A percentile compares a stretch with the other conserved stretches of the same genome.
These are phyloP conservation scores for Globisporangium emineosum DNA, from an alignment of 352 stramenopile genomes.

Conservation along the genomic window DNA sequence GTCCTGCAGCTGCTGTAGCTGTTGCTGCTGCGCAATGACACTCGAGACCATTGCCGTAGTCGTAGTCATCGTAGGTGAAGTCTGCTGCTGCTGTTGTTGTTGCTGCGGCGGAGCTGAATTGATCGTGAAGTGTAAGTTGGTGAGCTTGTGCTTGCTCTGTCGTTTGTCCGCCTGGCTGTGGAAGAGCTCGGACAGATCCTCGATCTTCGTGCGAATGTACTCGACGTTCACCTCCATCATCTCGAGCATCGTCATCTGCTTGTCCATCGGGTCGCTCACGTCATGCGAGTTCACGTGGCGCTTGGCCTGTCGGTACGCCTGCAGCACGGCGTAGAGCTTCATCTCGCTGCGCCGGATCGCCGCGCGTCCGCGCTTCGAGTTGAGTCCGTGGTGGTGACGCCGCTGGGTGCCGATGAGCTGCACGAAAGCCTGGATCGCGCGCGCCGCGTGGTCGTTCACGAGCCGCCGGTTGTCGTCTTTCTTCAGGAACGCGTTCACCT, in stretches of 20 bases:
- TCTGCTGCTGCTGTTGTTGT: background rate
- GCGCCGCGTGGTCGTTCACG: conserved; percentile 57
- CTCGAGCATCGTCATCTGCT: conserved; percentile 83
- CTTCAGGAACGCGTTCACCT: conserved; percentile 77
- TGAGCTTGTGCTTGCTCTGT: conserved; percentile 18
- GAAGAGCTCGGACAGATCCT: conserved; percentile 57
- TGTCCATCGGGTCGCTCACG: conserved; percentile 73
- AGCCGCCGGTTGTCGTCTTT: conserved; percentile 63
- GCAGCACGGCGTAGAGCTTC: conserved; percentile 61
- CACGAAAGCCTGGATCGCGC: conserved; percentile 59
- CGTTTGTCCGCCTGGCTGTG: conserved; percentile 29
- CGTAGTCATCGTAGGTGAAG: background rate
- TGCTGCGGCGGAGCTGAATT: background rate
- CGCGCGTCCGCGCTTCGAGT: conserved; percentile 6
- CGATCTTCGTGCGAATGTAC: conserved; percentile 78
- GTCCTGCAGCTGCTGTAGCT: conserved; percentile 15
- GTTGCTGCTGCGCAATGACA: conserved; percentile 6
- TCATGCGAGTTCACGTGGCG: conserved; percentile 60
- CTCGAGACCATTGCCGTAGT: background rate
- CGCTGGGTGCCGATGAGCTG: conserved; percentile 49
- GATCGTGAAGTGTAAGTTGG: conserved; percentile 15
- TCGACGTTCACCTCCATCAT: conserved; percentile 86
- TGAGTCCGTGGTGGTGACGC: conserved; percentile 21
- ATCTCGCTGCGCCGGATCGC: conserved; percentile 31
- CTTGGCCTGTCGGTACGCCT: conserved; percentile 57